A percentile compares a stretch with the other conserved stretches of the same genome.
Evolutionary conservation across 2,329 filamentous ascomycete species (phyloP).

Genomic region (Capronia coronata): DNA sequence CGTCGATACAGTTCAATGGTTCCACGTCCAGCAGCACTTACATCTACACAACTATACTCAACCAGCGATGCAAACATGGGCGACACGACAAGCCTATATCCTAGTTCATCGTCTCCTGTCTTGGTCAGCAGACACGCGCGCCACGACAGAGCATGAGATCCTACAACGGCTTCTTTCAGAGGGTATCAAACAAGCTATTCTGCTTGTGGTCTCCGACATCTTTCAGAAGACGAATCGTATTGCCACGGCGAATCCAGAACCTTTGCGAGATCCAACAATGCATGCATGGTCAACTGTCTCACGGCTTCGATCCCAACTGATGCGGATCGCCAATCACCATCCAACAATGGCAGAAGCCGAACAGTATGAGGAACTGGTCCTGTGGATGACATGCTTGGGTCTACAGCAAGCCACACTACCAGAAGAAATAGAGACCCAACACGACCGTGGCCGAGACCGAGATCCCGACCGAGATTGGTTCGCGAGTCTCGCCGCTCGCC

Average conservation of each 20-base stretch:
- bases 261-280: not conserved
- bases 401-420: constrained; percentile 2
- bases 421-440: too few relatives aligned
- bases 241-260: too few relatives aligned
- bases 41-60: constrained; percentile 7
- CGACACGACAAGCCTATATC: constrained; percentile 5
- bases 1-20: constrained; percentile 16
- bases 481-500: constrained; percentile 3
- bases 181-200: constrained; percentile 11
- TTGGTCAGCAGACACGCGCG: not conserved
- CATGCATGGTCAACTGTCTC: constrained; percentile 6
- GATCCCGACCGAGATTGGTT: constrained; percentile 11
- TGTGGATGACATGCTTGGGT: constrained; percentile 17
- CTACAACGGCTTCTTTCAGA: constrained; percentile 7
- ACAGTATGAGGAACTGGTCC: constrained; percentile 10
- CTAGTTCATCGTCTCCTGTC: constrained; percentile 17
- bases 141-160: not conserved
- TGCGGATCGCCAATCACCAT: not conserved
- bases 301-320: constrained; percentile 1
- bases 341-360: constrained; percentile 5
- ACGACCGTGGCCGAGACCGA: too few relatives aligned
- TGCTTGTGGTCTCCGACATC: constrained; percentile 10
- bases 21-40: constrained; percentile 15
- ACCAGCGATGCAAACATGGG: constrained; percentile 7
- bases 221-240: not conserved